Conservation (phyloP, 2,329 filamentous ascomycete species). For the Neopestalotiopsis rosae region DNA sequence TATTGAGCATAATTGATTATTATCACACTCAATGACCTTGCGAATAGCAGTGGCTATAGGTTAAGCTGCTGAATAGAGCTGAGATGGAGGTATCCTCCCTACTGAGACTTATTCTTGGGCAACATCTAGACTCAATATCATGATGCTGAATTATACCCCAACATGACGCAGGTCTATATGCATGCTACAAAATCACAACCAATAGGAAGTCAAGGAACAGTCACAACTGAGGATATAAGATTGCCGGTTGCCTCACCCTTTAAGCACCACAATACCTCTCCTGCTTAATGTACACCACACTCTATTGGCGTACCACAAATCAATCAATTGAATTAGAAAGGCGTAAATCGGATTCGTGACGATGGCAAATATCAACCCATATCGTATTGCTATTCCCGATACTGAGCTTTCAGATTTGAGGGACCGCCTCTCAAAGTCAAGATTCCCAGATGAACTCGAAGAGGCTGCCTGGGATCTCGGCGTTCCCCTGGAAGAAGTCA, state of each 20-base stretch:
- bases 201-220: background rate
- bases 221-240: background rate
- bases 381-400: constrained; percentile 57
- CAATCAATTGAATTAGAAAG: background rate
- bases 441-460: constrained; percentile 63
- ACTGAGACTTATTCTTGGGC: background rate
- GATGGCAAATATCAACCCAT: constrained; percentile 43
- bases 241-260: background rate
- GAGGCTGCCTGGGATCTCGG: constrained; percentile 62
- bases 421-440: constrained; percentile 57
- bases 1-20: background rate
- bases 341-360: background rate
- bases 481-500: constrained; percentile 62
- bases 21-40: background rate
- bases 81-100: background rate
- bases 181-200: background rate
- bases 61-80: background rate
- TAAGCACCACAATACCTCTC: background rate
- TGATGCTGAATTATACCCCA: background rate
- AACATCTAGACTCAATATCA: background rate
- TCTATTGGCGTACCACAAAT: too few species aligned
- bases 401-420: constrained; percentile 56
- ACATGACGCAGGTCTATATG: background rate
- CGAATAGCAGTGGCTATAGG: background rate
- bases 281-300: background rate